phyloP scores from a whole-genome alignment of 2,329 filamentous ascomycete species.

The Myriosclerotinia curreyana region DNA sequence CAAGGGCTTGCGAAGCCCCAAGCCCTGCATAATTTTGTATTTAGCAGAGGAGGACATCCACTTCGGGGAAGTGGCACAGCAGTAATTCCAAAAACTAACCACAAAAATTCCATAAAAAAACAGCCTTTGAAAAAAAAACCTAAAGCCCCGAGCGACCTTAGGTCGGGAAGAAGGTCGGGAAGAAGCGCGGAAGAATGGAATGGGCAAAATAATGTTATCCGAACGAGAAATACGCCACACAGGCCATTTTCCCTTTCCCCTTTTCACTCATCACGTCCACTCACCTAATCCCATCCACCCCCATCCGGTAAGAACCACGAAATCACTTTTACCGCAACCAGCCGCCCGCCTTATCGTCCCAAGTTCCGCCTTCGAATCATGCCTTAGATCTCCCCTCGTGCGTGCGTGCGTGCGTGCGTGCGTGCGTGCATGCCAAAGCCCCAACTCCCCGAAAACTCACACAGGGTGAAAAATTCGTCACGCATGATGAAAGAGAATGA shows the following conservation, averaged over 20 bases:
- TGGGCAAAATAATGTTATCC: not conserved
- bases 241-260: not conserved
- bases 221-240: not conserved
- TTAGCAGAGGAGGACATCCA: slow-evolving; percentile 3
- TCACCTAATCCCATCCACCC: not conserved
- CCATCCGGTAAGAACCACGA: not conserved
- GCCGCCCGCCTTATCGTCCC: not conserved
- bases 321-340: not conserved
- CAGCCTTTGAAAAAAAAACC: not conserved
- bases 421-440: too few species aligned
- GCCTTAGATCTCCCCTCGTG: not conserved
- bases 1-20: not conserved
- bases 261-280: slow-evolving; percentile 1
- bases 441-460: not conserved
- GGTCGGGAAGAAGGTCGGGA: not conserved
- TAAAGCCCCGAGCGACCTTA: not conserved
- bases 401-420: too few species aligned
- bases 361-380: too few species aligned
- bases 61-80: slow-evolving; percentile 4
- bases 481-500: not conserved
- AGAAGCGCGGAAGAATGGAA: slow-evolving; percentile 7
- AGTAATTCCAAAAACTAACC: not conserved
- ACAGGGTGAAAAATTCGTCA: not conserved
- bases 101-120: not conserved
- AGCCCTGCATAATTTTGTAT: not conserved